A percentile compares a stretch with the other conserved stretches of the same genome.
These are phyloP conservation scores for Betula pendula DNA, from an alignment of 306 rosid genomes.

Conservation along the genomic window DNA sequence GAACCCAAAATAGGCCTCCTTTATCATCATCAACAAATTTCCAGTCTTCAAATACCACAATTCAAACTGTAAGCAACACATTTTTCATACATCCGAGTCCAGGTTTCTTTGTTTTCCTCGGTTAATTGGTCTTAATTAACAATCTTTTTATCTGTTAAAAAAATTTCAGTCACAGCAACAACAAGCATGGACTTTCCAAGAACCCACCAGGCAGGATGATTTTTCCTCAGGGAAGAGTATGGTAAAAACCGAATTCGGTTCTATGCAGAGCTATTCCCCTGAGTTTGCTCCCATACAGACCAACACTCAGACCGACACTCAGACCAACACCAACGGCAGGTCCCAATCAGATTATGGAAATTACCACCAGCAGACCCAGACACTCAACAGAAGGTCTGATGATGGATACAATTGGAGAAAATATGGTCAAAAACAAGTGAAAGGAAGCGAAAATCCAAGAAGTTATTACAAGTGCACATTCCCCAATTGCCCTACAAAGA, in stretches of 20 bases:
- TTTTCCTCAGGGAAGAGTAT: slow-evolving; percentile 42
- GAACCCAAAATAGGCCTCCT: slow-evolving; percentile 51
- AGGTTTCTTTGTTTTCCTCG: not conserved
- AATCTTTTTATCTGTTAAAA: slow-evolving; percentile 7
- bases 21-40: slow-evolving; percentile 45
- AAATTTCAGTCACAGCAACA: slow-evolving; percentile 32
- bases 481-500: slow-evolving; percentile 92
- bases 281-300: slow-evolving; percentile 47
- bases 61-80: slow-evolving; percentile 44
- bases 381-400: slow-evolving; percentile 66
- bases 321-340: slow-evolving; percentile 31
- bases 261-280: slow-evolving; percentile 47
- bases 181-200: slow-evolving; percentile 63
- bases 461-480: slow-evolving; percentile 94
- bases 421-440: slow-evolving; percentile 96
- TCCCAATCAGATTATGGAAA: slow-evolving; percentile 41
- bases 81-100: not conserved
- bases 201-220: slow-evolving; percentile 45
- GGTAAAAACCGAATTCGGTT: slow-evolving; percentile 54
- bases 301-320: slow-evolving; percentile 36
- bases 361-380: slow-evolving; percentile 48
- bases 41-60: slow-evolving; percentile 46
- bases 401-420: slow-evolving; percentile 98
- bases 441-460: slow-evolving; percentile 97
- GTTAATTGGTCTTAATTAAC: no score